phyloP scores from a whole-genome alignment of 2,329 filamentous ascomycete genomes.

The Arthrobotrys sphaeroides region DNA sequence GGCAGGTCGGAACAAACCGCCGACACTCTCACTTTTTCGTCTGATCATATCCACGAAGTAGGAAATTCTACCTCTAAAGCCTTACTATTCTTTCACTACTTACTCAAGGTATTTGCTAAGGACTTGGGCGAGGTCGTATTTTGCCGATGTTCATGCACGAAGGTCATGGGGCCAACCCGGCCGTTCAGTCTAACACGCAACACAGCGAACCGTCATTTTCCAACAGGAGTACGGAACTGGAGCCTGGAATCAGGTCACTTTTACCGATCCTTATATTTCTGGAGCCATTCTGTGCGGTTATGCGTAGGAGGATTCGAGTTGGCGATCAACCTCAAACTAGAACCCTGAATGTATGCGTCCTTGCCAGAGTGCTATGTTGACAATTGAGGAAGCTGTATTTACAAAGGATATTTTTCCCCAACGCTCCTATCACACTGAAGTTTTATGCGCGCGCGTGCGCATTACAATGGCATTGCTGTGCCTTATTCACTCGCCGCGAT shows the following conservation, averaged over 20 bases:
- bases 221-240: not conserved
- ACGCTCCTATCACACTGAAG: too few species aligned
- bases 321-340: too few species aligned
- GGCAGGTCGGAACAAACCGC: slow-evolving; percentile 48
- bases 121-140: slow-evolving; percentile 18
- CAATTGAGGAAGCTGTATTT: too few species aligned
- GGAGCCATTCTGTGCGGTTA: too few species aligned
- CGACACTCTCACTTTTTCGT: slow-evolving; percentile 36
- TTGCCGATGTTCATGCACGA: slow-evolving; percentile 51
- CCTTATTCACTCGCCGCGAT: too few species aligned
- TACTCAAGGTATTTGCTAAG: not conserved
- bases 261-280: too few species aligned
- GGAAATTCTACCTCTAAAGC: not conserved
- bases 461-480: too few species aligned
- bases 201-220: not conserved
- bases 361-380: too few species aligned
- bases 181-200: not conserved
- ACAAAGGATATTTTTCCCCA: too few species aligned
- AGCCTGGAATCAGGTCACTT: not conserved
- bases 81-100: not conserved
- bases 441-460: too few species aligned
- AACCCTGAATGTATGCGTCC: too few species aligned
- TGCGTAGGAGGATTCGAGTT: too few species aligned
- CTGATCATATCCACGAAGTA: slow-evolving; percentile 19
- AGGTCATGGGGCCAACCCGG: slow-evolving; percentile 52